Evolutionary conservation across 306 rosid genomes (phyloP), one percentile per base, ranked within the genome.

Genomic region (Glycyrrhiza uralensis): DNA sequence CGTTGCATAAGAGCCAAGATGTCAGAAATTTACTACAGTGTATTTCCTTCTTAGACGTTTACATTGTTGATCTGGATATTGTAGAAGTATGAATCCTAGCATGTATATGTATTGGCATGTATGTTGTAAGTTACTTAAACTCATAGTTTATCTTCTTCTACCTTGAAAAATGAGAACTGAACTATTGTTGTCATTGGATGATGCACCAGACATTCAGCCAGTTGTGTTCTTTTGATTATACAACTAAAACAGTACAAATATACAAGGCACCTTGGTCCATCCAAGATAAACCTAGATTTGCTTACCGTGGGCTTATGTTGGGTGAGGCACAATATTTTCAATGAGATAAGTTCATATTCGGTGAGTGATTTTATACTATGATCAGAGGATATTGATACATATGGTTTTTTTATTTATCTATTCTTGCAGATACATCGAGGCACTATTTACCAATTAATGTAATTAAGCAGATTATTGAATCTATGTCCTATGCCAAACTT

Each of bases 401-500:
- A 66, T 39, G 49, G 8, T 18, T 38, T 23, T n/a, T 73, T n/a
- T 62, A 11, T 30, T 15, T 82, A 41, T 69, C 57, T 78, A 28
- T 45, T 72, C 78, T 82, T 86, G 85, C 92, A 94, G 99, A 94
- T 82, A 89, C 99, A 5, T 91, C 99, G 2, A 89, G 99, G 84
- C 99, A 94, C 87, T 94, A 84, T 83, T 85, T 85, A 57, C 99
- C 99, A 1, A 24, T 89, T 54, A 81, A 54, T 36, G 91, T 88
- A 26, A 94, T 94, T 62, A 91, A 89, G 88, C 89, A 89, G 80
- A 77, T 91, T 71, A 88, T 94, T 78, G 96, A 94, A 66, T 89
- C 99, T 0, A 91, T 94, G 96, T 85, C 99, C 39, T 94, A 89
- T 80, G 93, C 99, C 69, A 94, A 94, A 88, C 82, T 94, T 78